Base-by-base conservation (phyloP, 2,329 filamentous ascomycete species). In the Alternaria conjuncta region DNA sequence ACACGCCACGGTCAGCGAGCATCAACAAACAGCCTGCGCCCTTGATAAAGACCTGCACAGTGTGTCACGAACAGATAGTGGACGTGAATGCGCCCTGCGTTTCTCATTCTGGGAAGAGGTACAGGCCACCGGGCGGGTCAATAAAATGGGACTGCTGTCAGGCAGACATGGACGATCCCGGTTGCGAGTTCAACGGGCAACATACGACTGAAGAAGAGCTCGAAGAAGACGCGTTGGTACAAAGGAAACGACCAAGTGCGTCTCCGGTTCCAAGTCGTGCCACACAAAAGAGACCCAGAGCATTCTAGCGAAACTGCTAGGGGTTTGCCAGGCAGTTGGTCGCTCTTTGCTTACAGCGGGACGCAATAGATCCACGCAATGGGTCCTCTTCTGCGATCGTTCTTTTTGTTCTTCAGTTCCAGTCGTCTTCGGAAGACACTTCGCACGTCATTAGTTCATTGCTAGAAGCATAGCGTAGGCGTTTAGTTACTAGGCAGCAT, bases 71-170 rank as follows among this genome's bases (percentile, higher is more conserved):
- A 20, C 26, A n/a, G 4, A 62, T 68, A 50, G 60, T 55, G 21
- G 61, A 59, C 3, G 46, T 46, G 18, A 21, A 59, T 6, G 51
- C 59, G 11, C 55, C 57, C 8, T 76, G 72, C 47, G 58, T 65
- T 28, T 69, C 62, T 53, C 73, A 76, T 58, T 41, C 63, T 15
- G 71, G 71, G 4, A 51, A 20, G 32, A 61, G 53, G 41, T 28
- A 47, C 0, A 43, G 30, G 49, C 43, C 23, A 18, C 28, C 50
- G 28, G 61, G 62, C 9, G 46, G 41, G 12, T 25, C 47, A 13
- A 6, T 51, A 12, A 30, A 49, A 2, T 70, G 66, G 57, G 56
- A 54, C 4, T 67, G 68, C 49, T 74, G 72, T 46, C 12, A 47
- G 4, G 62, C 30, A 13, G 57, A 65, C 18, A n/a, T 50, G 4